Percentiles rank a stretch among this genome's conserved stretches.
Evolutionary conservation across 2,329 filamentous ascomycete species (phyloP).

Genomic region (Albifimbria verrucaria): DNA sequence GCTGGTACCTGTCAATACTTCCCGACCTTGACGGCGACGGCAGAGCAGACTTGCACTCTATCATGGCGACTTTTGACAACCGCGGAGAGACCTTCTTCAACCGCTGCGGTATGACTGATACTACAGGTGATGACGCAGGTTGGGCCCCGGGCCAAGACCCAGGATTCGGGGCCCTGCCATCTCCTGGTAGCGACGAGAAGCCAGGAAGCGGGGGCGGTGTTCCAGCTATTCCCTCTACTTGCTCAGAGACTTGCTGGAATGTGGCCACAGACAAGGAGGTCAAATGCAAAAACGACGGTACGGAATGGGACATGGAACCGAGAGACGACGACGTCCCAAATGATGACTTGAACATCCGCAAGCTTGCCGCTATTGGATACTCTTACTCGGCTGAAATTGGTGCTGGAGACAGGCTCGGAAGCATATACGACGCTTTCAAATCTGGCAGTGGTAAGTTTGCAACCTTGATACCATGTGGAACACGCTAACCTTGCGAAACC

Average conservation of each 20-base stretch:
- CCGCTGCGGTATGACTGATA: background rate
- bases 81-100: background rate
- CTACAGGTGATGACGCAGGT: no score
- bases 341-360: background rate
- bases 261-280: no score
- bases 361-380: constrained; percentile 10
- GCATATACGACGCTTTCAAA: background rate
- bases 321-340: background rate
- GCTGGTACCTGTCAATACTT: background rate
- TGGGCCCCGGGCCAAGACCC: no score
- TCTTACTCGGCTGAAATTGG: constrained; percentile 14
- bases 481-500: background rate
- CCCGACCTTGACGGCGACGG: background rate
- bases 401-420: constrained; percentile 5
- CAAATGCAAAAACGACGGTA: no score
- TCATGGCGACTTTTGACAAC: background rate
- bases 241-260: no score
- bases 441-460: background rate
- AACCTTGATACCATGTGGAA: background rate
- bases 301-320: no score
- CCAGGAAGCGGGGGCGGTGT: no score
- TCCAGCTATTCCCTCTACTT: no score
- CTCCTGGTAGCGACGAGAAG: no score
- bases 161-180: no score
- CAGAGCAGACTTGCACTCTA: background rate